A percentile compares a stretch with the other conserved stretches of the same genome.
phyloP scores from a whole-genome alignment of 108 stramenopile genomes.

The Nannochloropsis gaditana region DNA sequence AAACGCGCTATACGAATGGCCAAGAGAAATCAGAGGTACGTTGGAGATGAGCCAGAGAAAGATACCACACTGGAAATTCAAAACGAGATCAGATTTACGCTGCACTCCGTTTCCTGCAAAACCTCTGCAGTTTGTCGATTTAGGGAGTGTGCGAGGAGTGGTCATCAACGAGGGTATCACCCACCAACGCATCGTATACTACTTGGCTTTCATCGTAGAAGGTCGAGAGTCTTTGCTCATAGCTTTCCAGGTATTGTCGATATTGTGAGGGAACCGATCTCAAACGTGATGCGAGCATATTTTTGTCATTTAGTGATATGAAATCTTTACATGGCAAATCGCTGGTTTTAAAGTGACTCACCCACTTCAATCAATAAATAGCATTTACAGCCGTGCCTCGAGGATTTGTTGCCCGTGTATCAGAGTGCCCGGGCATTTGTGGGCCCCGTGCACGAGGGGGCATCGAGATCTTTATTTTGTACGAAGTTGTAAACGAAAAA shows the following conservation, averaged over 20 bases:
- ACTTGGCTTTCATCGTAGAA: background rate
- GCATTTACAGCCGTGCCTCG: background rate
- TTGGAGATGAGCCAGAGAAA: background rate
- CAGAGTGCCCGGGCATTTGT: background rate
- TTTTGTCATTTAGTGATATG: no score
- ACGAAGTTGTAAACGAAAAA: no score
- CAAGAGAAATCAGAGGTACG: background rate
- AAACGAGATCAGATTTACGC: background rate
- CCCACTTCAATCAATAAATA: background rate
- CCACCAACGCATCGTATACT: background rate
- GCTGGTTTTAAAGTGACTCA: background rate
- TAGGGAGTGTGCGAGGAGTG: background rate
- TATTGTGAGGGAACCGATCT: no score
- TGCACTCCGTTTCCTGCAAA: background rate
- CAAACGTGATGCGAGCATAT: no score
- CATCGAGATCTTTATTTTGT: no score
- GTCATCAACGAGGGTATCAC: background rate
- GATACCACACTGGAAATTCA: no score
- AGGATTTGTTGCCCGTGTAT: background rate
- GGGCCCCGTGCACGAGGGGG: background rate
- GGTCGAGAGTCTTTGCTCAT: background rate
- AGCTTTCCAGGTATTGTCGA: background rate
- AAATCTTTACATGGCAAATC: background rate
- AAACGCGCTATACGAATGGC: conserved; percentile 19
- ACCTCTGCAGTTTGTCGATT: background rate